A percentile compares a stretch with the other conserved stretches of the same genome.
These are phyloP conservation scores for Leptodontidium sp. DNA, from an alignment of 2,329 filamentous ascomycete genomes.

Conservation along the genomic window DNA sequence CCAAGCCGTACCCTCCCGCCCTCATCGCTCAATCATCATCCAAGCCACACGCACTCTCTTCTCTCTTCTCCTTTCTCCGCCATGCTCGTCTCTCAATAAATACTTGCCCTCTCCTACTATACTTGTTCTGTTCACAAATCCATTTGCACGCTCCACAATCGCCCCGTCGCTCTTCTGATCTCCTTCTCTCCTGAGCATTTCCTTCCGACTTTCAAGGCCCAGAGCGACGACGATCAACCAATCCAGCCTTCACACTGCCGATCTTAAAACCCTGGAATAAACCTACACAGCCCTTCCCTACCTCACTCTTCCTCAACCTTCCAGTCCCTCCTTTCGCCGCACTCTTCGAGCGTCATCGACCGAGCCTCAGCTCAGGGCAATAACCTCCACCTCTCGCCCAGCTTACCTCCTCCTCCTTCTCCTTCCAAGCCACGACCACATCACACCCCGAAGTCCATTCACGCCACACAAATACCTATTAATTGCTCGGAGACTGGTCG, in stretches of 20 bases:
- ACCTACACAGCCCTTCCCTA: slow-evolving; percentile 12
- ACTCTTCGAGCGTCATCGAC: slow-evolving; percentile 13
- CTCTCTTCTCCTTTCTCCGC: neutral
- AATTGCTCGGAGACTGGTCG: neutral
- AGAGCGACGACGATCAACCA: slow-evolving; percentile 15
- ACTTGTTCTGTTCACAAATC: neutral
- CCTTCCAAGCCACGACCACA: slow-evolving; percentile 4
- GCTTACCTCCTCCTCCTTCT: slow-evolving; percentile 1
- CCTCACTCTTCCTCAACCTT: neutral
- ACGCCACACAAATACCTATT: neutral
- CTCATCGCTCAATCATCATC: slow-evolving; percentile 3
- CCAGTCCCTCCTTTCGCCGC: slow-evolving; percentile 3
- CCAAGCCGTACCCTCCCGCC: neutral
- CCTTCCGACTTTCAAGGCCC: slow-evolving; percentile 4
- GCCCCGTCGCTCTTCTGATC: neutral
- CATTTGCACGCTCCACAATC: neutral
- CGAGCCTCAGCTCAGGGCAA: slow-evolving; percentile 13
- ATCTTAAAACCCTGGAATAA: slow-evolving; percentile 19
- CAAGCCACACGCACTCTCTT: neutral
- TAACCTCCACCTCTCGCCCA: neutral
- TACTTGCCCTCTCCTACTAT: neutral
- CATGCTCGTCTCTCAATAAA: neutral
- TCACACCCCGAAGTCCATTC: neutral
- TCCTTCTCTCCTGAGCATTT: slow-evolving; percentile 11
- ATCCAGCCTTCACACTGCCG: slow-evolving; percentile 7